Evolutionary conservation across 2,329 filamentous ascomycete genomes (phyloP), one percentile per base, ranked within the genome.

Genomic region (Beauveria medogensis): DNA sequence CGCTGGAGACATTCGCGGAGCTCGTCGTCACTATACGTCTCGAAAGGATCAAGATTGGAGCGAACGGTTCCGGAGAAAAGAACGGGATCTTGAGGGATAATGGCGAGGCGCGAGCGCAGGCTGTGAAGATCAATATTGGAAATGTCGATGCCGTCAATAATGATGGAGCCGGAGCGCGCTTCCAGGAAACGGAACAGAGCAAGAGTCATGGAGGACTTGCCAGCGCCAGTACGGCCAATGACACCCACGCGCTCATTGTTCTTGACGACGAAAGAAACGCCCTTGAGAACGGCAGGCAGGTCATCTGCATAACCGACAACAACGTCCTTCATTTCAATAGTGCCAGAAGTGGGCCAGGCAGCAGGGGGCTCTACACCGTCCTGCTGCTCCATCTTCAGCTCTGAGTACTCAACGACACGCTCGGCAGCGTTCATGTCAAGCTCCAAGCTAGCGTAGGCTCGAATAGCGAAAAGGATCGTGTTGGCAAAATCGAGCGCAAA

Each of bases 41-140:
- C 79, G 67, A 92, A 92, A 0, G 90, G 87, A 68, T 94, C 90
- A 5, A 94, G 79, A 67, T 93, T 93, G 48, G 81, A 85, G 47
- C 90, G 81, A 22, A 94, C 77, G 0, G 89, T 92, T 24, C 91
- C 90, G 1, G 87, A 90, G 74, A 94, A 93, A 7, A 94, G 79
- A 1, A 92, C 89, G 0, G 90, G 90, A 65, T 93, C 90, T 74
- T 80, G 88, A 1, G 90, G 90, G 59, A 94, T 93, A 65, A 94
- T 92, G 43, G 89, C 88, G 0, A 94, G 74, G 0, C 89, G 81
- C n/a, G 84, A 87, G 26, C 90, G 83, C 12, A 94, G 77, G 60
- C 88, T 84, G 60, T 88, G 80, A 0, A 92, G 79, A 59, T 82
- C 83, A 67, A 92, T 83, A 67, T 83, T 87, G 24, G 87, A 86